These are phyloP conservation scores for Elongisporangium anandrum DNA, from an alignment of 352 stramenopile species.

Conservation along the genomic window DNA sequence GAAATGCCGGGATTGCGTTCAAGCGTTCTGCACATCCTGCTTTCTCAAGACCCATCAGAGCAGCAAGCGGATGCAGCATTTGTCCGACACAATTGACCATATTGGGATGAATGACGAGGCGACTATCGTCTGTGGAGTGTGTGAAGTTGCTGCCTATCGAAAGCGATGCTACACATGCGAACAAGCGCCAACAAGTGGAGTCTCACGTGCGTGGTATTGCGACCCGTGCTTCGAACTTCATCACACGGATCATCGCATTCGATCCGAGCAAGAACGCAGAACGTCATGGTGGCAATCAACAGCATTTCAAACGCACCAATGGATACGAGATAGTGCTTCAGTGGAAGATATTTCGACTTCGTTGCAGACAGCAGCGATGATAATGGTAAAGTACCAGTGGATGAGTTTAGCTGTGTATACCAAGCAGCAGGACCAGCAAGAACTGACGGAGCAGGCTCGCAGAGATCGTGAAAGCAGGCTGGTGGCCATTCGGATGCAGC, in stretches of 20 bases:
- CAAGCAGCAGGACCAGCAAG: background rate
- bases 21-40: conserved; percentile 21
- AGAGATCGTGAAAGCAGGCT: conserved; percentile 20
- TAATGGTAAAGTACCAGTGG: conserved; percentile 27
- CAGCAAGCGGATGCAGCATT: conserved; percentile 31
- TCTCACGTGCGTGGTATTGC: conserved; percentile 7
- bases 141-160: conserved; percentile 14
- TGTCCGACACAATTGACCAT: conserved; percentile 25
- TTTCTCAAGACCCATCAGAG: conserved; percentile 17
- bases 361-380: background rate
- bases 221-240: conserved; percentile 22
- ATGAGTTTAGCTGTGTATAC: conserved; percentile 5
- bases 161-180: conserved; percentile 18
- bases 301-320: conserved; percentile 18
- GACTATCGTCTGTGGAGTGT: conserved; percentile 15
- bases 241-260: conserved; percentile 1
- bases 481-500: conserved; percentile 24
- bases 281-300: conserved; percentile 22
- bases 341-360: background rate
- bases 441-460: conserved; percentile 6
- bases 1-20: conserved; percentile 23
- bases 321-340: conserved; percentile 5
- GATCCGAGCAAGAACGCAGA: background rate
- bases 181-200: background rate
- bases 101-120: conserved; percentile 12